Percentiles rank a stretch among this genome's conserved stretches.
phyloP scores from a whole-genome alignment of 202 grass and related monocot species.

The Bolboschoenoplectus hybrid region DNA sequence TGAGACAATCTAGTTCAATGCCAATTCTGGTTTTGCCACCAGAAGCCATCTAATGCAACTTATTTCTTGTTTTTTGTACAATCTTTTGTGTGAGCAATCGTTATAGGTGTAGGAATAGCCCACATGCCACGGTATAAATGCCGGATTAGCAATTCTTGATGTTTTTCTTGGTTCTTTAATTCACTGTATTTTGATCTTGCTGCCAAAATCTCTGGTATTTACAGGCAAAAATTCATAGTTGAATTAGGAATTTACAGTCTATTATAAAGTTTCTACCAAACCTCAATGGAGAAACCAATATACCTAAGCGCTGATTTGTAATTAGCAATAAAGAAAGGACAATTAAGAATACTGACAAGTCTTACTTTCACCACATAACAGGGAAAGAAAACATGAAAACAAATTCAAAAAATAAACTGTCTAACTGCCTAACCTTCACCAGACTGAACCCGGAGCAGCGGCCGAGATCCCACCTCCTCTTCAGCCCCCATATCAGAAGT shows the following conservation, averaged over 20 bases:
- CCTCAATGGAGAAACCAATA: neutral
- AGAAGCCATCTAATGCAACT: neutral
- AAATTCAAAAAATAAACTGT: neutral
- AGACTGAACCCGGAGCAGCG: constrained; percentile 53
- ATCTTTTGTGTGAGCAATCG: neutral
- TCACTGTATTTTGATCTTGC: neutral
- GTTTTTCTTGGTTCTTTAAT: neutral
- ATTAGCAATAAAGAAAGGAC: neutral
- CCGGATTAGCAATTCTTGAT: neutral
- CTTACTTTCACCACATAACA: neutral
- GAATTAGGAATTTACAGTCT: neutral
- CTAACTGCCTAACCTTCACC: constrained; percentile 60
- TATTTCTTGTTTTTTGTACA: neutral
- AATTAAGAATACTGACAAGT: neutral
- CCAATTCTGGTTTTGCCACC: neutral
- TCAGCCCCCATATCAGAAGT: constrained; percentile 82
- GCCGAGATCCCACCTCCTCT: constrained; percentile 70
- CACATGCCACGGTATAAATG: neutral
- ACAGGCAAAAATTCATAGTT: neutral
- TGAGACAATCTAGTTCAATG: neutral
- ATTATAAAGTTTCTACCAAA: neutral
- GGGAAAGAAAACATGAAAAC: neutral
- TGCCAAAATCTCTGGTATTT: neutral
- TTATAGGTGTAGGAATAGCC: neutral
- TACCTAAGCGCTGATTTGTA: neutral